Evolutionary conservation across 306 rosid species (phyloP), one percentile per base, ranked within the genome.

Genomic region (Ormosia semicastrata): DNA sequence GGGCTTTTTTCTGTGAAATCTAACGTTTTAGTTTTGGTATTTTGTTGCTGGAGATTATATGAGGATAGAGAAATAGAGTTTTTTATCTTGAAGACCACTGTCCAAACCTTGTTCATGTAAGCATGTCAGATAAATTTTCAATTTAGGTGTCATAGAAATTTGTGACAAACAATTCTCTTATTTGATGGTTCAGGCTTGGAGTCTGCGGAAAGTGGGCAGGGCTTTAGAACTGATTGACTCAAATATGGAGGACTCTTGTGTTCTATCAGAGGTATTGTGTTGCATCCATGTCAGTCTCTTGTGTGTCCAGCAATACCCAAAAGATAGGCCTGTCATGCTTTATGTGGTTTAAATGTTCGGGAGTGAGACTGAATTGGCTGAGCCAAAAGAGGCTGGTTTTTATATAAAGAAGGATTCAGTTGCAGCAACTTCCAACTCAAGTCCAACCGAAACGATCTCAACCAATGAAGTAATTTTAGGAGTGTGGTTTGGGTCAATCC

Each of bases 301-400:
- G 12, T 91, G 96, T 41, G 86, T 86, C 1, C 92, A 91, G 30
- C 88, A 81, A 14, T 12, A 75, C 0, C 77, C 90, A 0, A 83
- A 88, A 32, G 85, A 85, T 64, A 85, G 88, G 34, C 88, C 85
- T n/a, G 24, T 0, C 1, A 85, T 85, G 85, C 7, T 90, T 2
- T 62, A 60, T 2, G 87, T 89, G 14, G 73, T 88, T 37, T 47
- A 79, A 41, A 86, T 89, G 92, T 65, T 89, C 63, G 82, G 81
- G 2, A 60, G 89, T 74, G 86, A 68, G 11, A 9, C 3, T 54
- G 85, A 81, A 76, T 73, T 89, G 78, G 68, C 75, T 0, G 71
- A 77, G 37, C 96, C 96, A 0, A 84, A 88, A 64, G 67, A 86
- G 41, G 94, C 94, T 39, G 90, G 88, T 63, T 91, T 82, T 71